These are phyloP conservation scores for Pseudogymnoascus sp. DNA, from an alignment of 2,329 filamentous ascomycete species.

Conservation along the genomic window DNA sequence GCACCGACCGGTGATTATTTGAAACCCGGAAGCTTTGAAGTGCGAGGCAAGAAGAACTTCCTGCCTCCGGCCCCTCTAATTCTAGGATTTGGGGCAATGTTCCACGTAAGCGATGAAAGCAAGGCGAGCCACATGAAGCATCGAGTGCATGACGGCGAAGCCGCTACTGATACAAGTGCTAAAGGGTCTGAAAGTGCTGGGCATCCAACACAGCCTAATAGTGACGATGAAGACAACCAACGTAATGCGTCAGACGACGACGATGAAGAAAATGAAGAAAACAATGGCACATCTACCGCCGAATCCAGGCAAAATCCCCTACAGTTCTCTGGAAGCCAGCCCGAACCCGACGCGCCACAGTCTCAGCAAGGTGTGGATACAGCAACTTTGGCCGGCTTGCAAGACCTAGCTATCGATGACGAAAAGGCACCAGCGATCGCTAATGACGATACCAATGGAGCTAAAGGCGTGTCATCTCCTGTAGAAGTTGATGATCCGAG, in stretches of 20 bases:
- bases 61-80: slow-evolving; percentile 79
- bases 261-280: slow-evolving; percentile 21
- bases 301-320: slow-evolving; percentile 9
- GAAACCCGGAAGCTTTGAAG: slow-evolving; percentile 66
- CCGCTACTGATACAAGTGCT: not conserved
- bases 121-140: slow-evolving; percentile 73
- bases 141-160: slow-evolving; percentile 39
- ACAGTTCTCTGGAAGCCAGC: not conserved
- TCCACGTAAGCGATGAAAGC: slow-evolving; percentile 82
- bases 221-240: slow-evolving; percentile 13
- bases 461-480: not conserved
- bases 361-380: slow-evolving; percentile 24
- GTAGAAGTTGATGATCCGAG: slow-evolving; percentile 29
- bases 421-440: slow-evolving; percentile 11
- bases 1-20: slow-evolving; percentile 73
- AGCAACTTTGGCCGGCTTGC: slow-evolving; percentile 17
- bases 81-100: slow-evolving; percentile 80
- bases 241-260: slow-evolving; percentile 21
- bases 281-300: slow-evolving; percentile 23
- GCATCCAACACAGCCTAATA: not conserved
- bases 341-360: slow-evolving; percentile 16
- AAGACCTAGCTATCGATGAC: not conserved
- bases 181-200: not conserved
- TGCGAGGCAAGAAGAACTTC: slow-evolving; percentile 84
- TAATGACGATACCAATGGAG: not conserved